phyloP scores from a whole-genome alignment of 768 basidiomycete genomes.

The Russula griseocarnosa region DNA sequence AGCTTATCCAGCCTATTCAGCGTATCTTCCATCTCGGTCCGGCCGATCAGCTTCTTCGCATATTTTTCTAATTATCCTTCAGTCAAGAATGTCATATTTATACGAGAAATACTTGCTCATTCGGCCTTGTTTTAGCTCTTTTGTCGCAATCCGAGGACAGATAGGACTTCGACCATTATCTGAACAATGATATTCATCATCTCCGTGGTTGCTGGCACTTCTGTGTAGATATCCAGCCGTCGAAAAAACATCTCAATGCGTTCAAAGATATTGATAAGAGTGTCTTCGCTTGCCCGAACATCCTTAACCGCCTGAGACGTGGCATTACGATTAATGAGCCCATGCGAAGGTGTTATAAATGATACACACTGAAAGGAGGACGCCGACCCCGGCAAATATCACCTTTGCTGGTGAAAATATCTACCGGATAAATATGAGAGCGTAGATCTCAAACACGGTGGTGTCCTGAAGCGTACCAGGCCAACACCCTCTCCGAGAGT shows the following conservation, averaged over 20 bases:
- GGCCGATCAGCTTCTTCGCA: background rate
- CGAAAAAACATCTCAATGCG: background rate
- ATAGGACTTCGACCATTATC: background rate
- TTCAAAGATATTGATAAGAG: background rate
- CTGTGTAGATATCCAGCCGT: background rate
- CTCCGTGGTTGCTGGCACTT: background rate
- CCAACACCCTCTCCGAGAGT: background rate
- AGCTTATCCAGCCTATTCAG: background rate
- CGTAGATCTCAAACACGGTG: background rate
- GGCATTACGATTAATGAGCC: background rate
- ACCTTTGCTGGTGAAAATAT: background rate
- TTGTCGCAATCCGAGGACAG: background rate
- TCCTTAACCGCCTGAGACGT: background rate
- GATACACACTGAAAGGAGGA: background rate
- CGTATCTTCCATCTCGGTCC: background rate
- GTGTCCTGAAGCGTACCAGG: background rate
- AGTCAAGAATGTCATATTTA: background rate
- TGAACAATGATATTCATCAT: background rate
- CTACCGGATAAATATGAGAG: background rate
- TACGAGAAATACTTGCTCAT: background rate
- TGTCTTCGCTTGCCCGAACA: background rate
- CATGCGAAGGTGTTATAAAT: background rate
- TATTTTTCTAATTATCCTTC: background rate
- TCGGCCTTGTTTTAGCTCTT: background rate
- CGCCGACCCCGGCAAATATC: background rate